Base-by-base conservation (phyloP, 345 rosid species). In the Aquilaria yunnanensis region DNA sequence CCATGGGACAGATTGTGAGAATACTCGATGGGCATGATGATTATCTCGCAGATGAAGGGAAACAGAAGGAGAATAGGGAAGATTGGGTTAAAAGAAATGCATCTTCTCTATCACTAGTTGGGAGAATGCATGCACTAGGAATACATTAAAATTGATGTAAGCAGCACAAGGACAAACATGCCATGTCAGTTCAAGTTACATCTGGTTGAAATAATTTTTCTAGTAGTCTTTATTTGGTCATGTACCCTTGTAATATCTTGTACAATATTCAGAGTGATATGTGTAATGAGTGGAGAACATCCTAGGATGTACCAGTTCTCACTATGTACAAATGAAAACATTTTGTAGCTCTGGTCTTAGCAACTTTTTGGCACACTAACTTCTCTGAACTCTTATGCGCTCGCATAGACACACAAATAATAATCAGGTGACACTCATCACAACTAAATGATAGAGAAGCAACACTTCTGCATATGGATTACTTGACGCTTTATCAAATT, bases 111-210 rank as follows among this genome's bases (percentile, higher is more conserved):
- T 80, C 83, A 60, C 49, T 94, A 88, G 75, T 88, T 37, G 82
- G 70, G 70, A 74, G 89, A 71, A 81, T 94, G 70, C 96, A 90
- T 60, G 88, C 93, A 57, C 77, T 90, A 41, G 99, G 99, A 71
- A 85, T 94, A 60, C 95, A 88, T 34, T 94, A 67, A 87, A 62
- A 45, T 50, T 41, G 46, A 54, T 12, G 13, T 23, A 13, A 13
- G 60, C 32, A 50, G 29, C 55, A 14, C 7, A 54, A 51, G n/a
- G 53, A 58, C 63, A 60, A 45, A 53, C 48, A 64, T 29, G 10
- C 45, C 43, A 37, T 37, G 43, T 37, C 43, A 37, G 43, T 8
- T 3, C 2, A 37, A 37, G 43, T 0, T 8, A 37, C 43, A 3
- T 37, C 43, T 37, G n/a, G 29, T 34, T 10, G n/a, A 57, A 32